These are phyloP conservation scores for Chytriomyces hyalinus DNA, from an alignment of 192 early-diverging fungal genomes.

Conservation along the genomic window DNA sequence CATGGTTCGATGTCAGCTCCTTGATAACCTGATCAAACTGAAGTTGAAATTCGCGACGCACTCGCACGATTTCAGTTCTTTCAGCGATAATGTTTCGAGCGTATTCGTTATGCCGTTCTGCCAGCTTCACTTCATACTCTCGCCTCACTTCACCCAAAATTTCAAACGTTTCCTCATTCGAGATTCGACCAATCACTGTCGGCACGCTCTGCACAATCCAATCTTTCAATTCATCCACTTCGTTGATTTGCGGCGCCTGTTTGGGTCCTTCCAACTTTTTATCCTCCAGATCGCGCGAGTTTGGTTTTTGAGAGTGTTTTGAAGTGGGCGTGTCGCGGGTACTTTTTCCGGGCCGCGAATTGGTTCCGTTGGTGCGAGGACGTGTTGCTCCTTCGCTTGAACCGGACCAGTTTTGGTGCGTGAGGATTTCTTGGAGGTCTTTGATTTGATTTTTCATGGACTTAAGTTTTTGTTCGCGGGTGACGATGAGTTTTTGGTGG, in stretches of 20 bases:
- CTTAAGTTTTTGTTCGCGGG: slow-evolving; percentile 14
- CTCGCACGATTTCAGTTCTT: neutral
- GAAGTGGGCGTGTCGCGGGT: neutral
- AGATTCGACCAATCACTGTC: slow-evolving; percentile 9
- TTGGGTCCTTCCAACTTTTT: neutral
- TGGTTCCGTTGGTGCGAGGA: neutral
- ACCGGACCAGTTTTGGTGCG: neutral
- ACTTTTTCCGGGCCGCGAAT: neutral
- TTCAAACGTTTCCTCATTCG: slow-evolving; percentile 10
- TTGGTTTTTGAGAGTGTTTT: neutral
- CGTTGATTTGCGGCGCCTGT: neutral
- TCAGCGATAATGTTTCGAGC: slow-evolving; percentile 18
- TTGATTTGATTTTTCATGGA: slow-evolving; percentile 21
- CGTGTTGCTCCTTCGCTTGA: neutral
- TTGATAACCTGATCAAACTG: slow-evolving; percentile 21
- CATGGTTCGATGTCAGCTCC: neutral
- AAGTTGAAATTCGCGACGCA: slow-evolving; percentile 1
- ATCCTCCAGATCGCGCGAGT: neutral
- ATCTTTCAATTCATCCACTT: slow-evolving; percentile 12
- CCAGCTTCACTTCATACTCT: slow-evolving; percentile 18
- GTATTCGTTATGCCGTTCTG: neutral
- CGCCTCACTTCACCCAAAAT: slow-evolving; percentile 3
- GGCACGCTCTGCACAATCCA: slow-evolving; percentile 17
- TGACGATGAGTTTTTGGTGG: slow-evolving; percentile 18
- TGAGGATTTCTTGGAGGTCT: slow-evolving; percentile 2